A percentile compares a stretch with the other conserved stretches of the same genome.
Evolutionary conservation across 495 filamentous ascomycete species (phyloP).

Genomic region (Cercophora sp.): DNA sequence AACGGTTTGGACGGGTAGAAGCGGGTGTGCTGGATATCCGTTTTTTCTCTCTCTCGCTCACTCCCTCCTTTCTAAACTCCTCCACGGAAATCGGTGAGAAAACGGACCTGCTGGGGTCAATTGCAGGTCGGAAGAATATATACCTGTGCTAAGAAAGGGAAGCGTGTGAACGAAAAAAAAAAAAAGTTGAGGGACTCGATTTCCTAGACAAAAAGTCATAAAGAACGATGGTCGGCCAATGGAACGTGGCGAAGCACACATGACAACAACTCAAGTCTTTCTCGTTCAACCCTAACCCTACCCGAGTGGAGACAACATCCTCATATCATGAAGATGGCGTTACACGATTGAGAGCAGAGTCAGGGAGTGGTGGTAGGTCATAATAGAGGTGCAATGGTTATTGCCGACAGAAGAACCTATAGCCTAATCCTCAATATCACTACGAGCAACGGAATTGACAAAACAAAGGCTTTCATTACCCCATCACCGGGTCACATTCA

Average conservation of each 20-base stretch:
- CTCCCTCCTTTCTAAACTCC: neutral
- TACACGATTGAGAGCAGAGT: no score
- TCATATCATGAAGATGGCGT: no score
- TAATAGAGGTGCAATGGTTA: no score
- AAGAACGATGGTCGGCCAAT: constrained; percentile 3
- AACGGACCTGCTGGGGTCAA: neutral
- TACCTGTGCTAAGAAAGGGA: neutral
- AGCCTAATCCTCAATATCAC: no score
- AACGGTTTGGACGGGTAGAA: no score
- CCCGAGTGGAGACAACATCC: no score
- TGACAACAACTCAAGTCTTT: neutral
- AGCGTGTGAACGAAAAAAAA: neutral
- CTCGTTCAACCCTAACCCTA: neutral
- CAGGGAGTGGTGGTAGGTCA: no score
- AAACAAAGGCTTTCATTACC: no score
- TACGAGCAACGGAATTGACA: no score
- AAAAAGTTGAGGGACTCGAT: neutral
- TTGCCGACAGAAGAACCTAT: no score
- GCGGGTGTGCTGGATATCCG: neutral
- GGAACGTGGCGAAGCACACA: constrained; percentile 2
- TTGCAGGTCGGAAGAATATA: neutral
- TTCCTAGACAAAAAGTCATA: constrained; percentile 1
- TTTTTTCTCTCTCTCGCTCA: neutral
- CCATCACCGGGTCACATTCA: no score
- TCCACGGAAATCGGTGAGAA: neutral